A percentile compares a stretch with the other conserved stretches of the same genome.
Conservation (phyloP, 495 filamentous ascomycete genomes). For the Neurospora pannonica region DNA sequence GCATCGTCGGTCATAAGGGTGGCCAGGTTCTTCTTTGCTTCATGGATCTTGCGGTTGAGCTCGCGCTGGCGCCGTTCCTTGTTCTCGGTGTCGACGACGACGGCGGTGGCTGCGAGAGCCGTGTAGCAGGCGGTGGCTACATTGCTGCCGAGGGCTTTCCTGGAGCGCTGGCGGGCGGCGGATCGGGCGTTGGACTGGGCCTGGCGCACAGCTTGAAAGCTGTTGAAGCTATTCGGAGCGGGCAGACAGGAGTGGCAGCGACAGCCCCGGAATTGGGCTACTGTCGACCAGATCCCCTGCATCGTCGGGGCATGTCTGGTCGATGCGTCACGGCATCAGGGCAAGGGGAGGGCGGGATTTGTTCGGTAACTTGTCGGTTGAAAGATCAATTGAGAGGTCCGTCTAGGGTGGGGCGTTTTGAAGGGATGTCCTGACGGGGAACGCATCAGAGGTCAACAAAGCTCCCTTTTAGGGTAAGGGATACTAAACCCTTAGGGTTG, state of each 20-base stretch:
- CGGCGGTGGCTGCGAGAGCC: constrained; percentile 63
- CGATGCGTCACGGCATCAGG: neutral
- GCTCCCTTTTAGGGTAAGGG: neutral
- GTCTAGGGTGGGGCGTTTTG: neutral
- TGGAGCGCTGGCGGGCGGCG: constrained; percentile 31
- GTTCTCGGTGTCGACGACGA: constrained; percentile 51
- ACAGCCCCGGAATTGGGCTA: constrained; percentile 53
- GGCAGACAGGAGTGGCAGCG: constrained; percentile 55
- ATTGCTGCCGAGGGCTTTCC: constrained; percentile 46
- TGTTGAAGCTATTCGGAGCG: constrained; percentile 34
- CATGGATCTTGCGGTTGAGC: constrained; percentile 49
- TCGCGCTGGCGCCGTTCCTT: constrained; percentile 54
- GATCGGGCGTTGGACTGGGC: constrained; percentile 2
- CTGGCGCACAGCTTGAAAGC: constrained; percentile 42
- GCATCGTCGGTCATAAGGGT: constrained; percentile 7
- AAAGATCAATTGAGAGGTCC: neutral
- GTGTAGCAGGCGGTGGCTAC: constrained; percentile 63
- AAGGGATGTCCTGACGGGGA: neutral
- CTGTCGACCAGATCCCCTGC: constrained; percentile 64
- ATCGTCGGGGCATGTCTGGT: constrained; percentile 41
- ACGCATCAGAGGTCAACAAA: neutral
- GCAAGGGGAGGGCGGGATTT: neutral
- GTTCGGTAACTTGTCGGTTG: neutral
- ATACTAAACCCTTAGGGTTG: neutral
- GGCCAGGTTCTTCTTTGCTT: constrained; percentile 22